Evolutionary conservation across 2,329 filamentous ascomycete genomes (phyloP).

Genomic region (Trichoderma atrobrunneum): DNA sequence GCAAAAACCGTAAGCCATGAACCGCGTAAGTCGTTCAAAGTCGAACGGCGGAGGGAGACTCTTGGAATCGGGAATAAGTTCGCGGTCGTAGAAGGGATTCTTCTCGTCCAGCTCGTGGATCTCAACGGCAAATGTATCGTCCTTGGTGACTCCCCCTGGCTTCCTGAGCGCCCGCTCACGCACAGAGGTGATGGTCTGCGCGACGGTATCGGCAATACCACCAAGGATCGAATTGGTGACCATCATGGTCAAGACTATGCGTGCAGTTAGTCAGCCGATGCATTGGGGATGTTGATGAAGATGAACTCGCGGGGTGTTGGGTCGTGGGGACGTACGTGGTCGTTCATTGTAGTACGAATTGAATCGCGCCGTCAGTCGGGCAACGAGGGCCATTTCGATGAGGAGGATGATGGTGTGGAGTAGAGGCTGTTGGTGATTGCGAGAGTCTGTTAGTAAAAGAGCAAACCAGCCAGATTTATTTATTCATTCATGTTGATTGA

Average conservation of each 20-base stretch:
- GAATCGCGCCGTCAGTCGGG: constrained; percentile 79
- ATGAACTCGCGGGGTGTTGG: not conserved
- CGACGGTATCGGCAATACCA: constrained; percentile 93
- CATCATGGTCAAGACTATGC: constrained; percentile 93
- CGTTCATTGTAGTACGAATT: constrained; percentile 91
- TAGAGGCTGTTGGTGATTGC: constrained; percentile 63
- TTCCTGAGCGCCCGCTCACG: constrained; percentile 66
- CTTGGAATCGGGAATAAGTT: constrained; percentile 63
- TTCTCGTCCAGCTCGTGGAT: constrained; percentile 84
- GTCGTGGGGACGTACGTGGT: constrained; percentile 58
- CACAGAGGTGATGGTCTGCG: constrained; percentile 85
- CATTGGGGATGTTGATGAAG: not conserved
- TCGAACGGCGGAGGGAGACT: constrained; percentile 79
- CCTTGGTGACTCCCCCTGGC: constrained; percentile 55
- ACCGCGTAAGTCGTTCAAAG: constrained; percentile 88
- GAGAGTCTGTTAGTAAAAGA: not conserved
- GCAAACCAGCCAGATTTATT: constrained; percentile 22
- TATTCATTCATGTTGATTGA: not conserved
- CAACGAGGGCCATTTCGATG: constrained; percentile 83
- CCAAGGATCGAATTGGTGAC: constrained; percentile 95
- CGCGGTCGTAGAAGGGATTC: constrained; percentile 62
- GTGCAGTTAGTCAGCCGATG: not conserved
- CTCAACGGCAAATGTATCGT: constrained; percentile 78
- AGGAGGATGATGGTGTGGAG: constrained; percentile 82
- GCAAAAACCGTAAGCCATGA: constrained; percentile 95